These are phyloP conservation scores for Golubevia pallescens DNA, from an alignment of 1,284 basidiomycete genomes.

Conservation along the genomic window DNA sequence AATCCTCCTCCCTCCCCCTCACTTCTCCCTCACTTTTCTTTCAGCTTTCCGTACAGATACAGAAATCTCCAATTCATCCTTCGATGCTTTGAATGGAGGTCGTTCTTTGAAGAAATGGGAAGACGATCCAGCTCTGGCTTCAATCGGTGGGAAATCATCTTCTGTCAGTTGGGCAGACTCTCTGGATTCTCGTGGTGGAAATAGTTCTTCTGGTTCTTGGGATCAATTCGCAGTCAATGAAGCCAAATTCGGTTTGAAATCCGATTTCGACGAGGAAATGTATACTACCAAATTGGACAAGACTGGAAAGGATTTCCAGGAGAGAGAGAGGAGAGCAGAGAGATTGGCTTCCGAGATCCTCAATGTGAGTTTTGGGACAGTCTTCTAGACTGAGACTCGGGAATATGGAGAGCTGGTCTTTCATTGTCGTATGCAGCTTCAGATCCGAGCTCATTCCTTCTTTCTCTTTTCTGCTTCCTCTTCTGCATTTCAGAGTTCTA, in stretches of 20 bases:
- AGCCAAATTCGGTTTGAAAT: constrained; percentile 86
- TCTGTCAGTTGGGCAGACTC: constrained; percentile 6
- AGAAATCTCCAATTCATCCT: constrained; percentile 36
- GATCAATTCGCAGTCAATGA: constrained; percentile 97
- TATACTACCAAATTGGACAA: constrained; percentile 96
- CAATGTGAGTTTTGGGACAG: no score
- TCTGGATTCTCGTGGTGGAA: constrained; percentile 10
- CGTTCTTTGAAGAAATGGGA: constrained; percentile 45
- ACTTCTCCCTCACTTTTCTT: not conserved
- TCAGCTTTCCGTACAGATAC: constrained; percentile 48
- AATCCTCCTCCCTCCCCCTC: no score
- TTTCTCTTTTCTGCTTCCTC: no score
- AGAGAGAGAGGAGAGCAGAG: constrained; percentile 85
- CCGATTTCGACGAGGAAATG: constrained; percentile 87
- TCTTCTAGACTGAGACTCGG: no score
- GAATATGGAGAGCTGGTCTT: no score
- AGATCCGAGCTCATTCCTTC: no score
- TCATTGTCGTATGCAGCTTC: no score
- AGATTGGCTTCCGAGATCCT: constrained; percentile 89
- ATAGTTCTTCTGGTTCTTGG: constrained; percentile 70
- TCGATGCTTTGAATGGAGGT: constrained; percentile 34
- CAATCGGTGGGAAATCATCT: constrained; percentile 21
- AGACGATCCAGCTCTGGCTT: constrained; percentile 35
- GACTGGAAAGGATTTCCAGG: constrained; percentile 81
- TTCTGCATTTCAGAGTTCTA: constrained; percentile 24